Evolutionary conservation across 805 yeast genomes (phyloP), one percentile per base, ranked within the genome.

Genomic region (Candida pseudofarinosa): DNA sequence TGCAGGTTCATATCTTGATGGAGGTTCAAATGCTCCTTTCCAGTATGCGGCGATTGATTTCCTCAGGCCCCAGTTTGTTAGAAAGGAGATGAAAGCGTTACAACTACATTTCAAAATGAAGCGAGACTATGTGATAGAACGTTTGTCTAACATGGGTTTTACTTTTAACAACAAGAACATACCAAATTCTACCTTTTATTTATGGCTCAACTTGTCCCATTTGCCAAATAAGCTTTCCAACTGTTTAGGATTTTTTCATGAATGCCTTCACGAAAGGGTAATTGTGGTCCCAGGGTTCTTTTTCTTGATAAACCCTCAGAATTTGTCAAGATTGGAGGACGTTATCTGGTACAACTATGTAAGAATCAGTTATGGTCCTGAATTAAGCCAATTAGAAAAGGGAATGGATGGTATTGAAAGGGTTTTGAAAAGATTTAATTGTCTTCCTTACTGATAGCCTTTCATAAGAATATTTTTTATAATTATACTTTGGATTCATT

Each of bases 281-380:
- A 79, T 79, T 53, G 73, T 76, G 26, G 84, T 79, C 15, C 84
- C 84, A 3, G 84, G 84, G 2, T 78, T 79, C 48, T 79, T 79
- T 64, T 79, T 79, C 55, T 77, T 79, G 54, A 68, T 79, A 48
- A 79, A 79, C 48, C 84, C 84, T 3, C 72, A 69, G 44, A 70
- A 70, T 55, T 65, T 71, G 55, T 60, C 69, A 4, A 56, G 62
- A 16, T 59, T 79, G 40, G 77, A 69, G 45, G 84, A 79, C 48
- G 78, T 76, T 32, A 79, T 74, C 33, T 77, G 80, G 81, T 79
- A 77, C 53, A 75, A 77, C 42, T 79, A 68, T 50, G 80, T 79
- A 13, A 63, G 84, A 55, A 65, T 79, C 46, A 76, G 82, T 41
- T 79, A 79, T 51, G 84, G 84, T 1, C 83, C 84, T 3, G 83